phyloP scores from a whole-genome alignment of 2,329 filamentous ascomycete species.

The Fusarium ramigenum region DNA sequence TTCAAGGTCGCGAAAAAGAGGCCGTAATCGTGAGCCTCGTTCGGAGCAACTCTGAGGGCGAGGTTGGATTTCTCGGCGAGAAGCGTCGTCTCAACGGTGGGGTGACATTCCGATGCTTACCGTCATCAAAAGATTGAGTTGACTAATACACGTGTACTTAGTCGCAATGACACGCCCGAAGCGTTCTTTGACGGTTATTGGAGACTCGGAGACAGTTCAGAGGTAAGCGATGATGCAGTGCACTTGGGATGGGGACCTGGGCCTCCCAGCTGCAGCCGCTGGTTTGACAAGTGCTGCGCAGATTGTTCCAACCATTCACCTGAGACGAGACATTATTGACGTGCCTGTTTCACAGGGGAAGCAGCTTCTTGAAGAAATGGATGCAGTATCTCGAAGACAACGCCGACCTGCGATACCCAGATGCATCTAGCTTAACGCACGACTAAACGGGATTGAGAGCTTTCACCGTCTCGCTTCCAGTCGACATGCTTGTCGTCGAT shows the following conservation, averaged over 20 bases:
- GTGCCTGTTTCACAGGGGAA: slow-evolving; percentile 67
- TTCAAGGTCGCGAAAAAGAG: slow-evolving; percentile 97
- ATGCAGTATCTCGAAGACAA: slow-evolving; percentile 91
- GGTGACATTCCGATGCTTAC: slow-evolving; percentile 43
- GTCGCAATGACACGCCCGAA: slow-evolving; percentile 97
- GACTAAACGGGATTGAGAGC: slow-evolving; percentile 9
- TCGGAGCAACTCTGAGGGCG: slow-evolving; percentile 83
- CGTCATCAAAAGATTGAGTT: not conserved
- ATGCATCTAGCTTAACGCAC: slow-evolving; percentile 58
- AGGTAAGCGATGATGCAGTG: slow-evolving; percentile 66
- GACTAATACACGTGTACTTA: slow-evolving; percentile 62
- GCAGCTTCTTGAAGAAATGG: slow-evolving; percentile 86
- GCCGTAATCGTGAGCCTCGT: slow-evolving; percentile 94
- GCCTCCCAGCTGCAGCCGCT: slow-evolving; percentile 14
- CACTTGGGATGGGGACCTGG: slow-evolving; percentile 5
- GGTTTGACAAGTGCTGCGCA: slow-evolving; percentile 27
- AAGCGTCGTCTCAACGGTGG: slow-evolving; percentile 91
- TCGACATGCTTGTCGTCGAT: not conserved
- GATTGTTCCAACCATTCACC: slow-evolving; percentile 33
- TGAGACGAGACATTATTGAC: slow-evolving; percentile 36
- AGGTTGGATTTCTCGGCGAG: slow-evolving; percentile 93
- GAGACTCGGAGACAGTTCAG: slow-evolving; percentile 92
- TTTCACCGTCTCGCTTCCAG: not conserved
- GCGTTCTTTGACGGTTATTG: slow-evolving; percentile 88
- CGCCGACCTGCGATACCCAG: slow-evolving; percentile 89